A percentile compares a stretch with the other conserved stretches of the same genome.
phyloP scores from a whole-genome alignment of 2,329 filamentous ascomycete genomes.

The Curvularia eragrostidis region DNA sequence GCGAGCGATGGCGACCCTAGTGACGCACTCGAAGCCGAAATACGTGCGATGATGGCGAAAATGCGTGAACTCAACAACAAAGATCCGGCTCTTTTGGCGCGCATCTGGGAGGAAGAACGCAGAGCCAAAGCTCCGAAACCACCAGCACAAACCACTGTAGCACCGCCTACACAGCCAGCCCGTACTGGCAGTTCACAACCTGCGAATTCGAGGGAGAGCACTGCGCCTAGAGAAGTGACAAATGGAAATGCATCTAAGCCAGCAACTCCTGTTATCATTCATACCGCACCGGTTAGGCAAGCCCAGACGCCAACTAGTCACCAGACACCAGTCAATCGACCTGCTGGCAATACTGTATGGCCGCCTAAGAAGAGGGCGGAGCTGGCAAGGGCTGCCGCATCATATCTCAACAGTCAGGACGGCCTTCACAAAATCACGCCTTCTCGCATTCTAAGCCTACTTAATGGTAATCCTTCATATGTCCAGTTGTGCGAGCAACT shows the following conservation, averaged over 20 bases:
- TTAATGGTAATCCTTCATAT: slow-evolving; percentile 63
- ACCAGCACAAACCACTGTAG: slow-evolving; percentile 25
- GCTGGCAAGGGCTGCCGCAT: slow-evolving; percentile 59
- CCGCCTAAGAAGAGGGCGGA: slow-evolving; percentile 58
- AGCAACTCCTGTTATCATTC: slow-evolving; percentile 6
- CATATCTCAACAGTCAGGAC: slow-evolving; percentile 57
- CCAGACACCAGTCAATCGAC: slow-evolving; percentile 15
- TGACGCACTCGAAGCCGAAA: slow-evolving; percentile 57
- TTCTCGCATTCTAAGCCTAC: slow-evolving; percentile 54
- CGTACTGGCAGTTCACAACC: slow-evolving; percentile 20
- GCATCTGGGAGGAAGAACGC: slow-evolving; percentile 64
- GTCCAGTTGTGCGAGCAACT: slow-evolving; percentile 62
- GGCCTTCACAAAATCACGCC: slow-evolving; percentile 46
- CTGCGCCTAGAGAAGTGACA: slow-evolving; percentile 24
- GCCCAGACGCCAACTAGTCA: slow-evolving; percentile 13
- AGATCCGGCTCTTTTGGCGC: slow-evolving; percentile 62
- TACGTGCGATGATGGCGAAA: slow-evolving; percentile 63
- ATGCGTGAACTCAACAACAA: slow-evolving; percentile 64
- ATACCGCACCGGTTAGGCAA: slow-evolving; percentile 12
- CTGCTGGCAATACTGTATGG: slow-evolving; percentile 55
- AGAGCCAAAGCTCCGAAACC: slow-evolving; percentile 45
- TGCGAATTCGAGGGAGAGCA: slow-evolving; percentile 33
- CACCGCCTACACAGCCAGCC: slow-evolving; percentile 17
- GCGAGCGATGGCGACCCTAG: slow-evolving; percentile 10
- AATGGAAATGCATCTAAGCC: slow-evolving; percentile 13